Base-by-base conservation (phyloP, 1,284 basidiomycete species). In the Hymenochaete sp. region DNA sequence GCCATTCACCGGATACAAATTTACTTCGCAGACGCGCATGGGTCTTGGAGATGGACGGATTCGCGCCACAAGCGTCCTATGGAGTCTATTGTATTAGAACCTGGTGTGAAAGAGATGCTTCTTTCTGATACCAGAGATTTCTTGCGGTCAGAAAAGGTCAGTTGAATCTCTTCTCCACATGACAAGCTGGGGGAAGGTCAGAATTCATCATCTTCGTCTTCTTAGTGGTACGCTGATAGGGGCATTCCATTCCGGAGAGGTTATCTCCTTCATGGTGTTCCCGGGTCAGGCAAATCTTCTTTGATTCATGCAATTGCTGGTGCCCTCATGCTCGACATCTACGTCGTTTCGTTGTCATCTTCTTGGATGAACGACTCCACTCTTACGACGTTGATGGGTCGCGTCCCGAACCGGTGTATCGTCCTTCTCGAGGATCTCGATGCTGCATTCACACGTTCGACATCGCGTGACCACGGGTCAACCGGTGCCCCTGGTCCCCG, bases 281-380 rank as follows among this genome's bases (percentile, higher is more conserved):
- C 84, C 19, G 86, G 85, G 21, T 83, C 79, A 14, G 88, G 88
- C 27, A 89, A 90, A 66, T 79, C 79, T 19, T 84, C 80, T 16
- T 70, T 88, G 52, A 86, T 91, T 56, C 86, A 89, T 53, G 86
- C 87, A 14, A 77, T 92, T 33, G 88, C 88, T 13, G 82, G 84
- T 45, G 80, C 84, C 58, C 69, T 89, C 51, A 76, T 78, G 65
- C 75, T 88, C 33, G 83, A 88, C 63, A 83, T 88, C 55, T 88
- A 85, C 56, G 77, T 84, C 45, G 72, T 88, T 38, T 83, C 79
- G 22, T 63, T 90, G 41, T 83, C 82, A 22, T 76, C 80, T 8
- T 80, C 78, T 11, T 83, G 80, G 79, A 79, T 90, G 58, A 83
- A 80, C 48, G 86, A 90, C 58, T 77, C 77, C 50, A 81, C 72